Base-by-base conservation (phyloP, 352 stramenopile genomes). In the Globisporangium alternatum region DNA sequence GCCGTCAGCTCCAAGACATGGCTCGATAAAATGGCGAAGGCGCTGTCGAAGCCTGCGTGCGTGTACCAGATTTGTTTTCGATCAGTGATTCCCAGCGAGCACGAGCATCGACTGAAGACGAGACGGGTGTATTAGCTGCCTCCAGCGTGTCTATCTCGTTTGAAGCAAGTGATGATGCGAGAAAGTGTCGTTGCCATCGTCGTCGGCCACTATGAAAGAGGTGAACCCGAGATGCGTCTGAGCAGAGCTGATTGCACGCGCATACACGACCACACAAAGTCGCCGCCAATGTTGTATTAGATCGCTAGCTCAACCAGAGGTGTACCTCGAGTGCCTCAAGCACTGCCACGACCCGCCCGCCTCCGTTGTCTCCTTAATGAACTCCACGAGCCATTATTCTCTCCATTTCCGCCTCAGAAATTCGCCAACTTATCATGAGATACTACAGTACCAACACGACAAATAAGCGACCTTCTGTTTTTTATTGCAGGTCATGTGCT, bases 1-100 rank as follows among this genome's bases (percentile, higher is more conserved):
- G 88, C 43, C 86, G 86, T 5, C 77, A 95, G 68, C 72, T 96
- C 9, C 84, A 94, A 63, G 88, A 96, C 66, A 96, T 93, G 85
- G 81, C 70, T 47, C 76, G 88, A 64, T 95, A 88, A 62, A 44
- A n/a, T 43, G 52, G 6, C 44, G 44, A 39, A 43, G 28, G 31
- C 8, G 30, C n/a, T 44, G 19, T 17, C 7, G 51, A 57, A 57
- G 31, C 22, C 7, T n/a, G 35, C 9, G 30, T 30, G 30, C 33
- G 5, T 57, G 8, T 13, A 28, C 3, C 12, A 12, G 7, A 12
- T 41, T 15, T 15, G 8, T 17, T 3, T 51, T 51, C n/a, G 0
- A 21, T 17, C n/a, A 51, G 44, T 51, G 22, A n/a, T 55, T 35
- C 12, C 49, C 28, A n/a, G 15, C 28, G 28, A 56, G 7, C n/a